These are phyloP conservation scores for Cutaneotrichosporon cutaneum DNA, from an alignment of 1,284 basidiomycete genomes.

Conservation along the genomic window DNA sequence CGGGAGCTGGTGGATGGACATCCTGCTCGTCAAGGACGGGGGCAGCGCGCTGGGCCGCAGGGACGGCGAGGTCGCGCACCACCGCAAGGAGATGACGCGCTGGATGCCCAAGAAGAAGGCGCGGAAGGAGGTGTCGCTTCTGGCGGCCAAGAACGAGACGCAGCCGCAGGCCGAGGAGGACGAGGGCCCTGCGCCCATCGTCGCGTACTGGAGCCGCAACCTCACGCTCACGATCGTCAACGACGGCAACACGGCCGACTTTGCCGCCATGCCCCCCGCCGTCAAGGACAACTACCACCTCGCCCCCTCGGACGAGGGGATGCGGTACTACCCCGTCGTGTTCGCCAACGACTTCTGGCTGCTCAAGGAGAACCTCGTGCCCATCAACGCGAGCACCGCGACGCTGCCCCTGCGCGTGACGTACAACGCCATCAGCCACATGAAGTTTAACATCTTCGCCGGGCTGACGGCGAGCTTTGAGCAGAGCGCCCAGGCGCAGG, in stretches of 20 bases:
- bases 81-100: conserved; percentile 82
- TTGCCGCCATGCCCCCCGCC: conserved; percentile 64
- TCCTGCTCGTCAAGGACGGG: conserved; percentile 69
- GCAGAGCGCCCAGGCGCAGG: conserved; percentile 67
- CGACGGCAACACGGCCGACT: conserved; percentile 61
- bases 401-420: conserved; percentile 74
- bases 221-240: conserved; percentile 82
- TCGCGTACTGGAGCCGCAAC: conserved; percentile 82
- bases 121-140: conserved; percentile 79
- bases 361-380: conserved; percentile 67
- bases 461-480: conserved; percentile 76
- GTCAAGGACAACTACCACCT: conserved; percentile 58
- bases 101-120: conserved; percentile 71
- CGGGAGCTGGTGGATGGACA: conserved; percentile 72
- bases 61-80: conserved; percentile 65
- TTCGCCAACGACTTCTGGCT: conserved; percentile 98
- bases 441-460: conserved; percentile 73
- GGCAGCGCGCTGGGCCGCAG: conserved; percentile 60
- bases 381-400: conserved; percentile 74
- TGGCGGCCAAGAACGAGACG: conserved; percentile 58
- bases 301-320: conserved; percentile 43
- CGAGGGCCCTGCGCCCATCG: conserved; percentile 46
- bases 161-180: conserved; percentile 33
- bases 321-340: conserved; percentile 75
- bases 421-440: conserved; percentile 79